phyloP scores from a whole-genome alignment of 140 eudicot species.

The Anethum foeniculum region DNA sequence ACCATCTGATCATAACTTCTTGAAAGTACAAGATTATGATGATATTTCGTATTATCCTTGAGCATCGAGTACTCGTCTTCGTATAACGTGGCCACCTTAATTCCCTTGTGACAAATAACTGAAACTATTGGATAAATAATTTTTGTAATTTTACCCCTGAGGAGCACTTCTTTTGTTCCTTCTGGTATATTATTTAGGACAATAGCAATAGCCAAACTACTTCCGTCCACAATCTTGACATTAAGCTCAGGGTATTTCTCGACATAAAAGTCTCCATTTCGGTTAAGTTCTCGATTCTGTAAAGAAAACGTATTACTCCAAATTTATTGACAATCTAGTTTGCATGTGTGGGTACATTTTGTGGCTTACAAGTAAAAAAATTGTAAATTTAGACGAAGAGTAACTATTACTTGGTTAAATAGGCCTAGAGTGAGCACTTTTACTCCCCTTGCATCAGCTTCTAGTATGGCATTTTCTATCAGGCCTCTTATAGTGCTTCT shows the following conservation, averaged over 20 bases:
- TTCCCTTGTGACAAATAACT: conserved; percentile 32
- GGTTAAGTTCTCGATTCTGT: conserved; percentile 17
- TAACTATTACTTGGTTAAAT: conserved; percentile 20
- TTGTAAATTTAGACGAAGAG: not conserved
- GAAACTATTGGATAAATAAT: conserved; percentile 29
- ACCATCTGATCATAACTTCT: conserved; percentile 25
- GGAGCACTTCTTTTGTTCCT: conserved; percentile 35
- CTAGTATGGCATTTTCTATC: conserved; percentile 41
- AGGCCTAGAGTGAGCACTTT: conserved; percentile 44
- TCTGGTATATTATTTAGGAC: conserved; percentile 47
- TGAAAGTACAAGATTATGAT: conserved; percentile 11
- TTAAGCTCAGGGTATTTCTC: conserved; percentile 32
- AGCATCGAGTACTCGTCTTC: conserved; percentile 27
- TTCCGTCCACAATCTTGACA: conserved; percentile 46
- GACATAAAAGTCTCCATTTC: conserved; percentile 30
- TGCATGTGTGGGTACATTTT: not conserved
- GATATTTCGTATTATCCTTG: conserved; percentile 14
- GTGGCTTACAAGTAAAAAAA: not conserved
- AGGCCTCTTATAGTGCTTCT: conserved; percentile 23
- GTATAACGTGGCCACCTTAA: conserved; percentile 29
- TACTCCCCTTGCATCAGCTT: conserved; percentile 33
- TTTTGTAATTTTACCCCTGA: conserved; percentile 34
- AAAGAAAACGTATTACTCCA: not conserved
- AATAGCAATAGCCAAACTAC: conserved; percentile 44
- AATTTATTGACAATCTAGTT: not conserved